A percentile compares a stretch with the other conserved stretches of the same genome.
These are phyloP conservation scores for Paecilomyces sp. DNA, from an alignment of 2,329 filamentous ascomycete genomes.

Conservation along the genomic window DNA sequence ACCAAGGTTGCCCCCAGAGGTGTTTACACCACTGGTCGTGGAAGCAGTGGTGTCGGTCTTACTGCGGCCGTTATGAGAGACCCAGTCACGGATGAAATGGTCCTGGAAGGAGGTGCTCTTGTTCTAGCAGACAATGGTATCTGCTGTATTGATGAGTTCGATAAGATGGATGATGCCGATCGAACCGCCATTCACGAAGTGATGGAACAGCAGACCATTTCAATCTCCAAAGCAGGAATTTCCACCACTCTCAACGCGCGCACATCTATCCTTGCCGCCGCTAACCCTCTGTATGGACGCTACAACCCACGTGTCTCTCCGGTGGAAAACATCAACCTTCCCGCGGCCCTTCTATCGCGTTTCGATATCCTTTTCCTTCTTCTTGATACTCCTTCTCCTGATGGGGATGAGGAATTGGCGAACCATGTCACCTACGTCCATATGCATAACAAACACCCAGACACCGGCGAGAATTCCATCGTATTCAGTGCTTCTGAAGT, in stretches of 20 bases:
- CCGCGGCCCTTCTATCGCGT: conserved; percentile 91
- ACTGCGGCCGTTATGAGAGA: conserved; percentile 76
- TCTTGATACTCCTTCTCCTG: conserved; percentile 84
- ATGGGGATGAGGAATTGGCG: conserved; percentile 85
- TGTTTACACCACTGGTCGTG: conserved; percentile 75
- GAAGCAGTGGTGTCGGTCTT: conserved; percentile 72
- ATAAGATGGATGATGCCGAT: conserved; percentile 76
- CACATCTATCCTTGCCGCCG: conserved; percentile 90
- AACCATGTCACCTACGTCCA: conserved; percentile 95
- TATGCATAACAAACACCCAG: conserved; percentile 91
- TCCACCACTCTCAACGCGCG: conserved; percentile 94
- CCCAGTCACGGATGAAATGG: conserved; percentile 70
- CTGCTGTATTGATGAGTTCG: conserved; percentile 79
- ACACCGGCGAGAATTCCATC: conserved; percentile 58
- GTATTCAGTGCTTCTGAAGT: conserved; percentile 91
- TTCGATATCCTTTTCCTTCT: conserved; percentile 97
- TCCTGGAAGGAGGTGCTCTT: conserved; percentile 71
- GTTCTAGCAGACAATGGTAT: conserved; percentile 76
- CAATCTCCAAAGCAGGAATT: conserved; percentile 84
- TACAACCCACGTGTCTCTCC: conserved; percentile 97
- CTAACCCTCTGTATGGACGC: conserved; percentile 93
- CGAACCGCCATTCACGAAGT: conserved; percentile 79
- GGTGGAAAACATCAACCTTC: conserved; percentile 98
- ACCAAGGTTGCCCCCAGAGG: conserved; percentile 94
- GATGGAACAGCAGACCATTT: conserved; percentile 83